A percentile compares a stretch with the other conserved stretches of the same genome.
phyloP scores from a whole-genome alignment of 768 basidiomycete genomes.

The Tulasnella sp. region DNA sequence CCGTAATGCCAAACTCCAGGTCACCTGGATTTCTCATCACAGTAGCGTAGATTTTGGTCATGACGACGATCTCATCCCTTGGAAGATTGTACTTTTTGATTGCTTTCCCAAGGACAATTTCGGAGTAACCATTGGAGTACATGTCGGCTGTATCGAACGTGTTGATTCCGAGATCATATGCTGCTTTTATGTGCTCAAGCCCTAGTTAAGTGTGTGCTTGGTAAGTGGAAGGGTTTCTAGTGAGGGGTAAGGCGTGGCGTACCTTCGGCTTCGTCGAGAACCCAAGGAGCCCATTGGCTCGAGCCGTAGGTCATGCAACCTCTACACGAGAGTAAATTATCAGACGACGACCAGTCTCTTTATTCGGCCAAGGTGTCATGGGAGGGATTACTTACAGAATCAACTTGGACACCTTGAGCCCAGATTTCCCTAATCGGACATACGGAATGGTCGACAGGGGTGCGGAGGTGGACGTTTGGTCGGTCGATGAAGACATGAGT shows the following conservation, averaged over 20 bases:
- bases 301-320: conserved; percentile 64
- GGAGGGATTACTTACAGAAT: conserved; percentile 10
- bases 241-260: conserved; percentile 41
- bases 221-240: no score
- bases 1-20: neutral
- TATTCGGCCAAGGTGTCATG: neutral
- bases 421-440: conserved; percentile 32
- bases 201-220: neutral
- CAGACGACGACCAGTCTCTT: neutral
- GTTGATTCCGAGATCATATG: conserved; percentile 31
- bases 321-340: neutral
- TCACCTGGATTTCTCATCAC: neutral
- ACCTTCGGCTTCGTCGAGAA: conserved; percentile 55
- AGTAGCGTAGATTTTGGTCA: conserved; percentile 63
- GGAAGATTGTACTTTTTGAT: conserved; percentile 55
- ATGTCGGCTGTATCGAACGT: conserved; percentile 14
- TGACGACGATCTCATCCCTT: conserved; percentile 68
- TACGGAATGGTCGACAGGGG: conserved; percentile 15
- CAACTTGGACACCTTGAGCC: conserved; percentile 31
- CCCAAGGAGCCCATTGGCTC: conserved; percentile 59
- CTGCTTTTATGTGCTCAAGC: conserved; percentile 30
- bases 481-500: neutral
- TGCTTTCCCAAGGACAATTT: conserved; percentile 69
- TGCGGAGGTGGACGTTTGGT: neutral
- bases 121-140: conserved; percentile 46